Evolutionary conservation across 2,329 filamentous ascomycete genomes (phyloP), one percentile per base, ranked within the genome.

Genomic region (Rhinocladiella similis): DNA sequence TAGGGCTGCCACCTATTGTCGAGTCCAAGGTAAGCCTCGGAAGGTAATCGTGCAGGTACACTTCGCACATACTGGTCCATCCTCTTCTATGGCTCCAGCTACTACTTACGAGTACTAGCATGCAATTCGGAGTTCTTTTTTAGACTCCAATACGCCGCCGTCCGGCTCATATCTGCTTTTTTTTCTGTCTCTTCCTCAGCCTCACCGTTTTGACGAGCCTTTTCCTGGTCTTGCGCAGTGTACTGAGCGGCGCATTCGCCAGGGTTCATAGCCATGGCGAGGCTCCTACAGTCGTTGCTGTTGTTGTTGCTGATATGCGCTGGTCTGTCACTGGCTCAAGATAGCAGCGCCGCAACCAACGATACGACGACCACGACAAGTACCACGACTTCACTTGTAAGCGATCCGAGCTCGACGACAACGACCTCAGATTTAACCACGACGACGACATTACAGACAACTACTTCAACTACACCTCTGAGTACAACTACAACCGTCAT

Each of bases 91-190:
- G 27, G 22, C 12, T 38, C 22, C 27, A 42, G 43, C n/a, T 27
- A 45, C 43, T 27, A 13, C 43, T 16, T 27, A 22, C 35, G 38
- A 25, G 43, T 18, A 19, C 38, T 41, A 41, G 38, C 18, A 41
- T 41, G 10, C 5, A 41, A 3, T 5, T 19, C 6, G 38, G n/a
- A 41, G 2, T 41, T 41, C 38, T 41, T 16, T 41, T 16, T 45
- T 25, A 49, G 25, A 45, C 46, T 54, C 53, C 57, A 60, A 57
- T 51, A 56, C n/a, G 45, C 54, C 39, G 46, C 52, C 42, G 52
- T 56, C 49, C 59, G 47, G 54, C 58, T 55, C 54, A 47, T 38
- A 43, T 46, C 45, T 39, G 20, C 39, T 47, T 39, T 25, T 47
- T 46, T 57, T 47, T 46, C 25, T 54, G 49, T 29, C 35, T 51